Conservation (phyloP, 2,329 filamentous ascomycete species). For the Blastomyces silverae region DNA sequence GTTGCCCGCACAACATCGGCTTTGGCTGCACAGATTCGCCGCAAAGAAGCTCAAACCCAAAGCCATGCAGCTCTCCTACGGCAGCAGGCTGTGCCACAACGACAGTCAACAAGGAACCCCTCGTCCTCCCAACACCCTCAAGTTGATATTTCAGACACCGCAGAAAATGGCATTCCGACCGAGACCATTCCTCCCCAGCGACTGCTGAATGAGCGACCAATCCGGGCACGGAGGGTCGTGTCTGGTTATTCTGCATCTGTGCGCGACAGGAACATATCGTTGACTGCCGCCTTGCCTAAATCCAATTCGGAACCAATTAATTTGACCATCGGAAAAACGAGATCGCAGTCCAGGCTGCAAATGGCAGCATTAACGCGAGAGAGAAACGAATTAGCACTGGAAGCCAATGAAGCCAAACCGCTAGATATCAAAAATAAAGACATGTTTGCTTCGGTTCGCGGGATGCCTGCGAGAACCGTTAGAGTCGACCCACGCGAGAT, state of each 20-base stretch:
- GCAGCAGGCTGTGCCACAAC: slow-evolving; percentile 39
- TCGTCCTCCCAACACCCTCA: slow-evolving; percentile 26
- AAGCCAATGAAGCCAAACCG: slow-evolving; percentile 22
- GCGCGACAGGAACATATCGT: slow-evolving; percentile 28
- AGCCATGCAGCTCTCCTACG: slow-evolving; percentile 45
- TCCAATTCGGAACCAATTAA: slow-evolving; percentile 30
- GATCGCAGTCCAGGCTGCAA: slow-evolving; percentile 36
- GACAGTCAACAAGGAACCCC: slow-evolving; percentile 28
- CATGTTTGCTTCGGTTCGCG: slow-evolving; percentile 9
- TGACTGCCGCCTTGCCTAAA: slow-evolving; percentile 28
- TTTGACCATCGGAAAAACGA: slow-evolving; percentile 38
- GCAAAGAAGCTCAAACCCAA: slow-evolving; percentile 33
- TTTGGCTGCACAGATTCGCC: slow-evolving; percentile 37
- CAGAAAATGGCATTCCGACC: slow-evolving; percentile 16
- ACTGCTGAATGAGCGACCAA: slow-evolving; percentile 36
- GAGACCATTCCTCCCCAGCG: slow-evolving; percentile 23
- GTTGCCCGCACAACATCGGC: slow-evolving; percentile 36
- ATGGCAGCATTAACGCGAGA: slow-evolving; percentile 31
- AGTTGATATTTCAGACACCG: slow-evolving; percentile 14
- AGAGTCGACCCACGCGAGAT: slow-evolving; percentile 5
- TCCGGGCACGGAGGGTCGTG: slow-evolving; percentile 34
- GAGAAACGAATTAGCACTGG: slow-evolving; percentile 14
- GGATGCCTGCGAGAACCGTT: slow-evolving; percentile 7
- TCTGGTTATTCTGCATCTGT: slow-evolving; percentile 32
- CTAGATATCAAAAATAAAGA: slow-evolving; percentile 4